Evolutionary conservation across 1,139 yeast species (phyloP).

Genomic region (Geotrichum phurueaensis): DNA sequence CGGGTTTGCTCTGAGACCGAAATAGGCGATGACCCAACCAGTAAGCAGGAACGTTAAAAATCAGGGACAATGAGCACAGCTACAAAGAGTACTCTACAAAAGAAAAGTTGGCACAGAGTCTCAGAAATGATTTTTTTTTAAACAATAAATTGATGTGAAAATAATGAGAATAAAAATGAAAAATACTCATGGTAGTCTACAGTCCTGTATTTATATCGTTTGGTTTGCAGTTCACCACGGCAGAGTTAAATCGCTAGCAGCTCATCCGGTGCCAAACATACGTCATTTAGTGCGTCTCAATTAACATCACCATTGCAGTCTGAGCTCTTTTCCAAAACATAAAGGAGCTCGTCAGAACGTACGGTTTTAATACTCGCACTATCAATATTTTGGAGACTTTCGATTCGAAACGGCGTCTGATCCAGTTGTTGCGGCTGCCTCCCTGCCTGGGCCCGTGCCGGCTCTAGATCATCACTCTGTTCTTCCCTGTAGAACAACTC

Average conservation of each 20-base stretch:
- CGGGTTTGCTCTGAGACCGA: not conserved
- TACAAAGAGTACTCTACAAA: not conserved
- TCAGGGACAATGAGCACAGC: not conserved
- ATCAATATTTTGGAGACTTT: not conserved
- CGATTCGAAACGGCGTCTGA: not conserved
- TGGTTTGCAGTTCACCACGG: not conserved
- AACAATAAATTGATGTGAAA: not conserved
- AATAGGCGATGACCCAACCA: not conserved
- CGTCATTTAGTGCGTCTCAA: not conserved
- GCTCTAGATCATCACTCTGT: not conserved
- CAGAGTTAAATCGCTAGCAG: not conserved
- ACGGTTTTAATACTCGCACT: not conserved
- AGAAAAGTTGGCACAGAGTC: no score
- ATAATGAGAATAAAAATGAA: not conserved
- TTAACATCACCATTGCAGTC: not conserved
- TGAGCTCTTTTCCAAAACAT: not conserved
- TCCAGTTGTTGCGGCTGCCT: not conserved
- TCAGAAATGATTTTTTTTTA: no score
- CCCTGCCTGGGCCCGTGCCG: not conserved
- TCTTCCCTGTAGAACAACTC: conserved; percentile 10
- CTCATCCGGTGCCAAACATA: not conserved
- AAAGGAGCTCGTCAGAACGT: not conserved
- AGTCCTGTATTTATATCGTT: not conserved
- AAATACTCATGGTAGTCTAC: not conserved
- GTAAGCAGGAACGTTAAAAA: not conserved